Evolutionary conservation across 2,329 filamentous ascomycete genomes (phyloP).

Genomic region (Neophaeococcomyces mojaviensis): DNA sequence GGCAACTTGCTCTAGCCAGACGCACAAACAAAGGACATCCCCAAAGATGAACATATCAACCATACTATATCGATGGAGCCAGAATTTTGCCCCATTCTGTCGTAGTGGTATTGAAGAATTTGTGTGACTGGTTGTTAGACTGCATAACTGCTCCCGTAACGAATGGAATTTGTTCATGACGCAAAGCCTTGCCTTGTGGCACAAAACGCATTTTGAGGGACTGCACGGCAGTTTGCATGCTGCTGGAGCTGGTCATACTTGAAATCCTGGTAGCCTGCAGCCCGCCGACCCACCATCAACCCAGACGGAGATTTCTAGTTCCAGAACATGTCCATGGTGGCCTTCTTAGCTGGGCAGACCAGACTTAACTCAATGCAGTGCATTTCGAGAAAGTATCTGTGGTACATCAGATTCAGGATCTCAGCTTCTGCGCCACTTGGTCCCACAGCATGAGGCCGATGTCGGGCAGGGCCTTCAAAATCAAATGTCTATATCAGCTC

Average conservation of each 20-base stretch:
- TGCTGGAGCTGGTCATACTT: slow-evolving; percentile 7
- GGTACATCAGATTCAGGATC: slow-evolving; percentile 3
- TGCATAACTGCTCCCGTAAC: neutral
- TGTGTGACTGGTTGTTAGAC: slow-evolving; percentile 7
- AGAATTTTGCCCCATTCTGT: slow-evolving; percentile 6
- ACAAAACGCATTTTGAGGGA: slow-evolving; percentile 5
- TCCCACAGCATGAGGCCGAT: slow-evolving; percentile 1
- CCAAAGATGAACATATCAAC: slow-evolving; percentile 5
- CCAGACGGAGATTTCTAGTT: slow-evolving; percentile 6
- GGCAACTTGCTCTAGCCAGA: slow-evolving; percentile 15
- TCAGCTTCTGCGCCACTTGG: neutral
- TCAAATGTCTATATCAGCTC: neutral
- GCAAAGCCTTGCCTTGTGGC: slow-evolving; percentile 6
- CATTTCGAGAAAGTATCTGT: slow-evolving; percentile 8
- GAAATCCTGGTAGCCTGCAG: slow-evolving; percentile 8
- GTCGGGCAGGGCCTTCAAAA: neutral
- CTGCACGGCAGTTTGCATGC: slow-evolving; percentile 8
- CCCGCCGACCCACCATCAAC: slow-evolving; percentile 1
- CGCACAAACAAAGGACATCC: slow-evolving; percentile 20
- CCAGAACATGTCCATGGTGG: neutral
- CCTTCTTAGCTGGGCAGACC: neutral
- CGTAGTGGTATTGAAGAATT: neutral
- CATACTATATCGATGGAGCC: neutral
- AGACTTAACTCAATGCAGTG: slow-evolving; percentile 1
- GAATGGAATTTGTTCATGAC: slow-evolving; percentile 5